A percentile compares a stretch with the other conserved stretches of the same genome.
phyloP scores from a whole-genome alignment of 305 asterid genomes.

The Ruellia speciosa region DNA sequence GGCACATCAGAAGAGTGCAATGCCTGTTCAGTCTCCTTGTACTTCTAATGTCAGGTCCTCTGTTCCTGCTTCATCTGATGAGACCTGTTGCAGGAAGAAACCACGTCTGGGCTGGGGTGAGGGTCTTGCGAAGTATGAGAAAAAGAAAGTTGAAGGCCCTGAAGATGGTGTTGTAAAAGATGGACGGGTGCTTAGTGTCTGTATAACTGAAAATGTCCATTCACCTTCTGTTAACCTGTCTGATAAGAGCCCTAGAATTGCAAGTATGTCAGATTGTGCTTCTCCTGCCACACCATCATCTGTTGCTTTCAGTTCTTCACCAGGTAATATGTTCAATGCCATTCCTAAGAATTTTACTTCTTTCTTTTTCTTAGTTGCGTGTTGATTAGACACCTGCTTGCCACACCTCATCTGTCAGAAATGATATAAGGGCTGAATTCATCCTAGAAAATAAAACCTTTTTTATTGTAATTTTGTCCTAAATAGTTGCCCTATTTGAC shows the following conservation, averaged over 20 bases:
- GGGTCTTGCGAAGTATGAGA: conserved; percentile 95
- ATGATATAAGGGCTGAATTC: not conserved
- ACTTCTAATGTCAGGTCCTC: conserved; percentile 38
- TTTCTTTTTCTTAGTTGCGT: conserved; percentile 14
- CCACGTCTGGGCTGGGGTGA: conserved; percentile 99
- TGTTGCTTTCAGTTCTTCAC: conserved; percentile 77
- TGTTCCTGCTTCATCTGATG: conserved; percentile 50
- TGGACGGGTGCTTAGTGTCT: conserved; percentile 29
- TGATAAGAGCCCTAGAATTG: conserved; percentile 57
- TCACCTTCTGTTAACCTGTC: conserved; percentile 32
- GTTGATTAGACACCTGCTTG: conserved; percentile 9
- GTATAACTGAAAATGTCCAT: conserved; percentile 38
- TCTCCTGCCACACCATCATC: conserved; percentile 81
- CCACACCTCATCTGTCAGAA: not conserved
- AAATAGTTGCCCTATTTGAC: not conserved
- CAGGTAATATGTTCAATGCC: conserved; percentile 44
- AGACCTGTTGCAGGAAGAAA: conserved; percentile 75
- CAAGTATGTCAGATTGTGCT: conserved; percentile 45
- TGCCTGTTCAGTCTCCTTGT: conserved; percentile 51
- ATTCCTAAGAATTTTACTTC: not conserved
- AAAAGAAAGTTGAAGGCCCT: conserved; percentile 72
- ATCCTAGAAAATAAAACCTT: not conserved
- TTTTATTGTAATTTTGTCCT: not conserved
- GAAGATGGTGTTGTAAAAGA: conserved; percentile 50
- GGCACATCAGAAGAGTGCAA: conserved; percentile 36